Percentiles rank a stretch among this genome's conserved stretches.
These are phyloP conservation scores for Podaxis pistillaris DNA, from an alignment of 768 basidiomycete species.

Conservation along the genomic window DNA sequence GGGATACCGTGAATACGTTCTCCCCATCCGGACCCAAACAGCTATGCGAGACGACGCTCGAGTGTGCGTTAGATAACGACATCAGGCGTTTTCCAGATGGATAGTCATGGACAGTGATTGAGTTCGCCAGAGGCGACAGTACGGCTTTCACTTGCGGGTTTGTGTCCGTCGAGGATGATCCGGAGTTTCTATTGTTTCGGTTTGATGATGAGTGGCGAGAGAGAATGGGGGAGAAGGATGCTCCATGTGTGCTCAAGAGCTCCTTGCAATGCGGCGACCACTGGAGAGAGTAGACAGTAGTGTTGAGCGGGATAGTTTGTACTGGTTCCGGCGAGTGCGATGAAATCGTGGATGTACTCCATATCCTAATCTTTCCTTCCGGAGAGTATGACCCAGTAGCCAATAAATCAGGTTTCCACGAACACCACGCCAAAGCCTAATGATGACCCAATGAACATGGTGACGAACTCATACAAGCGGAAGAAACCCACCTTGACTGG, in stretches of 20 bases:
- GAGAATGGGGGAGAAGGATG: constrained; percentile 40
- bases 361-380: constrained; percentile 45
- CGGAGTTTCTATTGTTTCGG: constrained; percentile 26
- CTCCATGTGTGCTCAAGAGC: constrained; percentile 86
- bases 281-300: constrained; percentile 61
- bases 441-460: constrained; percentile 1
- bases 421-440: constrained; percentile 84
- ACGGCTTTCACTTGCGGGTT: constrained; percentile 49
- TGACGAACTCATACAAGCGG: background rate
- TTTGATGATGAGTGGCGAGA: background rate
- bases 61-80: constrained; percentile 56
- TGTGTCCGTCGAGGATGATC: constrained; percentile 21
- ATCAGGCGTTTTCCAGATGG: constrained; percentile 54
- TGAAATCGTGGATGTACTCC: constrained; percentile 36
- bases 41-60: constrained; percentile 53
- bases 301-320: constrained; percentile 75
- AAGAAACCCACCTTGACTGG: constrained; percentile 46
- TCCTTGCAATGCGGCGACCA: constrained; percentile 89
- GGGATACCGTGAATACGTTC: constrained; percentile 61
- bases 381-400: constrained; percentile 63
- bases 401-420: constrained; percentile 78
- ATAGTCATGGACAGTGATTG: constrained; percentile 72
- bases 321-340: constrained; percentile 33
- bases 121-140: constrained; percentile 57
- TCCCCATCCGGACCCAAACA: constrained; percentile 65